phyloP scores from a whole-genome alignment of 495 filamentous ascomycete species.

The Aspergillus ostianus region DNA sequence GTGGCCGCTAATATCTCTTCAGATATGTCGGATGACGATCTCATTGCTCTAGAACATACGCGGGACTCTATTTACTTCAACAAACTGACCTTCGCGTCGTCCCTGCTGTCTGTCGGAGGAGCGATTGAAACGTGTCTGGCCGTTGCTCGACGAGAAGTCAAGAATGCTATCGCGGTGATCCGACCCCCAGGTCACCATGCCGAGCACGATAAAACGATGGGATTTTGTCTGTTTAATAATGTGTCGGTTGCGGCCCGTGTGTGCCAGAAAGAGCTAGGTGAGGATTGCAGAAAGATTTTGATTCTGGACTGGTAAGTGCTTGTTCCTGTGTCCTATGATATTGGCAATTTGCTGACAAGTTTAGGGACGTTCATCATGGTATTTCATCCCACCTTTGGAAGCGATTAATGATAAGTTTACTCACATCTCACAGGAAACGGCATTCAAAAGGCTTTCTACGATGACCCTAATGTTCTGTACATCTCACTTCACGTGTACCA shows the following conservation, averaged over 20 bases:
- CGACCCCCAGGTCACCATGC: constrained; percentile 95
- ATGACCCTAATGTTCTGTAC: constrained; percentile 92
- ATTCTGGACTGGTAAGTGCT: constrained; percentile 90
- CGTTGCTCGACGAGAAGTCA: constrained; percentile 74
- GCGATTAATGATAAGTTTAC: too few species aligned
- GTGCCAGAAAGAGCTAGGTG: constrained; percentile 72
- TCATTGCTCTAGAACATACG: constrained; percentile 61
- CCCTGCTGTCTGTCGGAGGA: constrained; percentile 83
- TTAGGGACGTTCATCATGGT: constrained; percentile 66
- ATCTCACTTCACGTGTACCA: constrained; percentile 92
- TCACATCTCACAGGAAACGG: constrained; percentile 68
- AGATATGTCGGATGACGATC: constrained; percentile 57
- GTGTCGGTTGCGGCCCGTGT: constrained; percentile 85
- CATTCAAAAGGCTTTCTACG: constrained; percentile 93
- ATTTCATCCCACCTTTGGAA: constrained; percentile 10
- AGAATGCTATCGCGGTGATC: constrained; percentile 93
- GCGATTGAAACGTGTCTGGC: constrained; percentile 91
- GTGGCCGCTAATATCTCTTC: constrained; percentile 1
- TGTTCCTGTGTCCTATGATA: background rate
- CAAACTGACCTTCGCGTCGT: constrained; percentile 72
- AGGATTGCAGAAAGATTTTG: constrained; percentile 78
- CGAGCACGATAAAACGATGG: constrained; percentile 77
- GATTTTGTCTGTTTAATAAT: constrained; percentile 98
- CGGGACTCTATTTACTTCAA: constrained; percentile 91
- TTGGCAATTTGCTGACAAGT: constrained; percentile 25